A percentile compares a stretch with the other conserved stretches of the same genome.
phyloP scores from a whole-genome alignment of 2,329 filamentous ascomycete genomes.

The Aureobasidium sp. region DNA sequence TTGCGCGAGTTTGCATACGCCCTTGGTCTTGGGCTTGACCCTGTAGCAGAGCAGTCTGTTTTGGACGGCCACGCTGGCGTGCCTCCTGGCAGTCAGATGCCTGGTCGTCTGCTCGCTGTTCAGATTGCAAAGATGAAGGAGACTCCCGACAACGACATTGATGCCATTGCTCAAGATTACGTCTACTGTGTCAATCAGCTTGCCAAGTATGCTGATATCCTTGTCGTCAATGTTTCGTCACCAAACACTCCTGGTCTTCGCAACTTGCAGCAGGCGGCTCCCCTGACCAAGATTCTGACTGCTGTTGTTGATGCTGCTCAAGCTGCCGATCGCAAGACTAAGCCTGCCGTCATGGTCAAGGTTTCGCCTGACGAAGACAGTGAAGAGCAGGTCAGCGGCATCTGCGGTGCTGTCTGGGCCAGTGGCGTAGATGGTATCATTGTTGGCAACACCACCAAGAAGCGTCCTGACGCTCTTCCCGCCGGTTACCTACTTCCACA shows the following conservation, averaged over 20 bases:
- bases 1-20: slow-evolving; percentile 69
- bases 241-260: slow-evolving; percentile 92
- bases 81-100: slow-evolving; percentile 70
- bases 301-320: slow-evolving; percentile 77
- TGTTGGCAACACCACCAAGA: slow-evolving; percentile 93
- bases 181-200: slow-evolving; percentile 81
- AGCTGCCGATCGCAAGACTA: slow-evolving; percentile 60
- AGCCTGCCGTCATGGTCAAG: slow-evolving; percentile 91
- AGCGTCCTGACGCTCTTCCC: slow-evolving; percentile 64
- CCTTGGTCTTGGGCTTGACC: slow-evolving; percentile 57
- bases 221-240: slow-evolving; percentile 97
- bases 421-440: slow-evolving; percentile 92
- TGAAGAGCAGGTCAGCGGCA: slow-evolving; percentile 75
- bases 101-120: slow-evolving; percentile 74
- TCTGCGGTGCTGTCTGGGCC: slow-evolving; percentile 74
- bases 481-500: slow-evolving; percentile 56
- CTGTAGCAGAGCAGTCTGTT: slow-evolving; percentile 61
- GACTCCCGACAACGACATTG: slow-evolving; percentile 77
- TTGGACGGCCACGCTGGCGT: slow-evolving; percentile 70
- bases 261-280: slow-evolving; percentile 76
- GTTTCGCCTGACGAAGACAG: slow-evolving; percentile 93
- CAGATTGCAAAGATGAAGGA: slow-evolving; percentile 97
- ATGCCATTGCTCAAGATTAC: slow-evolving; percentile 71
- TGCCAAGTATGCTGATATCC: slow-evolving; percentile 81
- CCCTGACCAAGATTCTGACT: slow-evolving; percentile 69